Evolutionary conservation across 768 basidiomycete species (phyloP).

Genomic region (Boletus rufocinnamomeus): DNA sequence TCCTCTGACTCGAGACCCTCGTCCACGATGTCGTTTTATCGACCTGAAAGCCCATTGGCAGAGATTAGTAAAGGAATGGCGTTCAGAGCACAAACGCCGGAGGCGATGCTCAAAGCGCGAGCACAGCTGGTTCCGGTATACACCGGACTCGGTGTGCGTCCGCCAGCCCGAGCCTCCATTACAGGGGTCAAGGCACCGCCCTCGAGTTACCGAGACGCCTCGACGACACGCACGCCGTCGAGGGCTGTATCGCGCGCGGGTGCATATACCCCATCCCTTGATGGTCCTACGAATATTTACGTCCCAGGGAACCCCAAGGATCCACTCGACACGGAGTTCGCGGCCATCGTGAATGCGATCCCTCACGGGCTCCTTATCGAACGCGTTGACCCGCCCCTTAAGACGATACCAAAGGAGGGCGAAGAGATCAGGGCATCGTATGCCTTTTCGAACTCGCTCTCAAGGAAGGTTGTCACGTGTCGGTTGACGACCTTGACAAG

Average conservation of each 20-base stretch:
- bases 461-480: conserved; percentile 75
- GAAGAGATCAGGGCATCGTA: conserved; percentile 86
- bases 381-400: conserved; percentile 78
- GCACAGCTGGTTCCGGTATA: conserved; percentile 61
- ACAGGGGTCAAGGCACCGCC: conserved; percentile 55
- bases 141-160: conserved; percentile 42
- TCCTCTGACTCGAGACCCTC: conserved; percentile 70
- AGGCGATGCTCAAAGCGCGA: conserved; percentile 57
- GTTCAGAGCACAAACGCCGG: conserved; percentile 68
- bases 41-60: conserved; percentile 54
- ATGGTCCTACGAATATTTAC: conserved; percentile 61
- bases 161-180: conserved; percentile 41
- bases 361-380: conserved; percentile 77
- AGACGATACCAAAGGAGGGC: conserved; percentile 62
- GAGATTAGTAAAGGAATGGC: conserved; percentile 37
- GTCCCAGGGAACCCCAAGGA: conserved; percentile 66
- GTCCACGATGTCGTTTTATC: conserved; percentile 69
- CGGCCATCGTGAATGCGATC: conserved; percentile 70
- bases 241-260: conserved; percentile 67
- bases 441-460: conserved; percentile 71
- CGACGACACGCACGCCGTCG: conserved; percentile 57
- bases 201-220: conserved; percentile 72
- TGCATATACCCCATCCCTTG: conserved; percentile 59
- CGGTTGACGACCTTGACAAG: conserved; percentile 78
- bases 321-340: conserved; percentile 82